These are phyloP conservation scores for Trichophaea hybrida DNA, from an alignment of 2,329 filamentous ascomycete genomes.

Conservation along the genomic window DNA sequence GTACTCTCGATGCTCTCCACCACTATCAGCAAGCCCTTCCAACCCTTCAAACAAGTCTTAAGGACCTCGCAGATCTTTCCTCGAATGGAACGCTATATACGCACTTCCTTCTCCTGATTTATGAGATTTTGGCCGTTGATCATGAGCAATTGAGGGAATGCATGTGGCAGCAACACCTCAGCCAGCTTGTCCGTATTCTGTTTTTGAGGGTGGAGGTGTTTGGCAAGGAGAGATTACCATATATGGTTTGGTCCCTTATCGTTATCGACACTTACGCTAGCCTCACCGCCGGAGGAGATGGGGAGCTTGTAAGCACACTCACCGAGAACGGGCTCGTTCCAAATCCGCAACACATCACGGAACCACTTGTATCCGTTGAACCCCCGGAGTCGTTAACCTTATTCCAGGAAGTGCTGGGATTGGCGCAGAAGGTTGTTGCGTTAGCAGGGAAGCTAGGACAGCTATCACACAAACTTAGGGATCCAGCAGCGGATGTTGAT, in stretches of 20 bases:
- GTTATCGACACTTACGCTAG: slow-evolving; percentile 43
- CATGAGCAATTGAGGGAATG: slow-evolving; percentile 34
- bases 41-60: slow-evolving; percentile 35
- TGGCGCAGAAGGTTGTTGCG: slow-evolving; percentile 10
- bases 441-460: slow-evolving; percentile 11
- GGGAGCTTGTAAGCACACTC: slow-evolving; percentile 33
- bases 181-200: slow-evolving; percentile 38
- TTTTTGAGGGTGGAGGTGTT: slow-evolving; percentile 36
- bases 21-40: slow-evolving; percentile 42
- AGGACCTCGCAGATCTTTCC: slow-evolving; percentile 38
- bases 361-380: neutral
- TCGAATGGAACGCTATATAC: slow-evolving; percentile 44
- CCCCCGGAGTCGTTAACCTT: slow-evolving; percentile 4
- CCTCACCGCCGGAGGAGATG: slow-evolving; percentile 39
- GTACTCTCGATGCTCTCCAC: slow-evolving; percentile 36
- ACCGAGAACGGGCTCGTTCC: slow-evolving; percentile 8
- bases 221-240: slow-evolving; percentile 36
- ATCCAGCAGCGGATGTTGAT: neutral
- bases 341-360: neutral
- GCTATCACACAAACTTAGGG: slow-evolving; percentile 4
- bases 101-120: slow-evolving; percentile 43
- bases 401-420: slow-evolving; percentile 9
- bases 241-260: slow-evolving; percentile 41
- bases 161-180: slow-evolving; percentile 42
- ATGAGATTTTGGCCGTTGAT: slow-evolving; percentile 40